Conservation (phyloP, 441 rosid species). For the Raphanus hybrid region DNA sequence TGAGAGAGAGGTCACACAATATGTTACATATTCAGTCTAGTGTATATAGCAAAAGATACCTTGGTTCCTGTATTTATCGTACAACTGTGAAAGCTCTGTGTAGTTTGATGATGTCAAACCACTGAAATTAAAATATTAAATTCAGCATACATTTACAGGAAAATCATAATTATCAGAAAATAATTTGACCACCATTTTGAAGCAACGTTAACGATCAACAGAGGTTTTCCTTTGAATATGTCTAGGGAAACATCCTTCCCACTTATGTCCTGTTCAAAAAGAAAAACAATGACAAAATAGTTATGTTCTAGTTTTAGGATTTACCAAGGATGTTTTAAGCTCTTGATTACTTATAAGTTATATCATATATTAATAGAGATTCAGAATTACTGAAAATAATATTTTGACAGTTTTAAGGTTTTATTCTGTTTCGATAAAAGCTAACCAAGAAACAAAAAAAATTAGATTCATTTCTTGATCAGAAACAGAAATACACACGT, state of each 20-base stretch:
- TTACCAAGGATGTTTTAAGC: background rate
- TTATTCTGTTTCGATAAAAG: background rate
- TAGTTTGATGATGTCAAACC: slow-evolving; percentile 70
- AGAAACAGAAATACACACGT: slow-evolving; percentile 12
- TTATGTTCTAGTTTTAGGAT: background rate
- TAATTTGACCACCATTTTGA: slow-evolving; percentile 58
- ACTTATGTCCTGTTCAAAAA: slow-evolving; percentile 69
- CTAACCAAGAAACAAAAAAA: background rate
- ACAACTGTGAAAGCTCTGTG: slow-evolving; percentile 61
- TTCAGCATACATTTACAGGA: slow-evolving; percentile 16
- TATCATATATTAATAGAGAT: background rate
- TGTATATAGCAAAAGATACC: slow-evolving; percentile 38
- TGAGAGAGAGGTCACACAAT: background rate
- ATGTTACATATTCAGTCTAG: background rate
- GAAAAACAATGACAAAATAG: background rate
- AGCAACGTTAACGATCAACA: slow-evolving; percentile 89
- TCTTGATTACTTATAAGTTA: background rate
- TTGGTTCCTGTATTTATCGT: slow-evolving; percentile 68
- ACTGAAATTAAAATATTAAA: slow-evolving; percentile 33
- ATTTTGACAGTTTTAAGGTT: background rate
- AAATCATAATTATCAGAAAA: background rate
- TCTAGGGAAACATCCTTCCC: slow-evolving; percentile 67
- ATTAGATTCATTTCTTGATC: background rate
- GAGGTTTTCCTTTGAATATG: slow-evolving; percentile 79
- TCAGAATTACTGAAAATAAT: background rate